Evolutionary conservation across 2,329 filamentous ascomycete genomes (phyloP), one percentile per base, ranked within the genome.

Genomic region (Periconia macrospinosa): DNA sequence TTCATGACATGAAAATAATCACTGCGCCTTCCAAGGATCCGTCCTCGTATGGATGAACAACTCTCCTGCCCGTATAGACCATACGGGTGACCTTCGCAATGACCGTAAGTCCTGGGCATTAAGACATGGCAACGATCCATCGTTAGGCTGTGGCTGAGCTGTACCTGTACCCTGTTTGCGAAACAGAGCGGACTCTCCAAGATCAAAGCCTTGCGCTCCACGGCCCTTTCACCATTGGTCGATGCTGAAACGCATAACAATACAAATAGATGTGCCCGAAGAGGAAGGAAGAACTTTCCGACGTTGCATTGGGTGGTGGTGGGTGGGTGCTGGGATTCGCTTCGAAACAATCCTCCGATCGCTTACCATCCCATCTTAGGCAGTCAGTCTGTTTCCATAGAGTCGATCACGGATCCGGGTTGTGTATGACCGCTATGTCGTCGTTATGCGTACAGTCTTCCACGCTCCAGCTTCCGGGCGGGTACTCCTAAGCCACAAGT

Each of bases 401-500:
- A 37, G 33, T 37, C 11, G 33, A 37, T n/a, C 33, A 37, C 23
- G 15, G 11, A 13, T 37, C 11, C 5, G 15, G 33, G 33, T 10
- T 37, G 15, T 10, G 23, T 27, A 27, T 8, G 23, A 23, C 23
- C 8, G 44, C 44, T 19, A 33, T 46, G 42, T 10, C 15, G 8
- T 18, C 18, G 33, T 66, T 48, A 70, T 45, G 30, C 50, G 45
- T 71, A 68, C 2, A 69, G 59, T 13, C 67, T 63, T 9, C 58
- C 67, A 53, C 61, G 47, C 35, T 71, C 67, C 15, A 37, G 33
- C 15, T 37, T 37, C 33, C 33, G 33, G 33, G 11, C 33, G 33
- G 33, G 33, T 14, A 37, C 33, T n/a, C 33, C 23, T 27, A 27
- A 8, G 23, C 8, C 8, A 50, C 13, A 23, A 30, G 30, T 35